A percentile compares a stretch with the other conserved stretches of the same genome.
These are phyloP conservation scores for Blastobotrys aristatus DNA, from an alignment of 1,139 yeast species.

Conservation along the genomic window DNA sequence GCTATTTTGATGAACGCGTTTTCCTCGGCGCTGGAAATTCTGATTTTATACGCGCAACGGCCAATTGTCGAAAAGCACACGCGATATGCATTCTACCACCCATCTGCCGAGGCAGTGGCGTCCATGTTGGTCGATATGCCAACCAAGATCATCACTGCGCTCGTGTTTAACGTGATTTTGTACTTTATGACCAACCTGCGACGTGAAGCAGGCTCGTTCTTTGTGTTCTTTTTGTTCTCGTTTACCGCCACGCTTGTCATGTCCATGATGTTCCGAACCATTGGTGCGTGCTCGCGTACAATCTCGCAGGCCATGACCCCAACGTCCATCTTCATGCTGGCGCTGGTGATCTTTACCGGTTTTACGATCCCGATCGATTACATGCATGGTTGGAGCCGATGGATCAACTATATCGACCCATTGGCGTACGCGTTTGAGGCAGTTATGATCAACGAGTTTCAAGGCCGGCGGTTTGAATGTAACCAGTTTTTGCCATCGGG, in stretches of 20 bases:
- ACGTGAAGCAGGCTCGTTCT: constrained; percentile 63
- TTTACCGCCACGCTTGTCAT: constrained; percentile 53
- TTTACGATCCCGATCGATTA: constrained; percentile 63
- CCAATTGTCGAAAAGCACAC: constrained; percentile 77
- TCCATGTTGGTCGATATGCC: constrained; percentile 67
- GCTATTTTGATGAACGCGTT: constrained; percentile 75
- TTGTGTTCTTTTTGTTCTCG: constrained; percentile 55
- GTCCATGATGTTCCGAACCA: constrained; percentile 67
- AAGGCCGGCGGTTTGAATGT: constrained; percentile 43
- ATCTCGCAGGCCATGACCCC: constrained; percentile 70
- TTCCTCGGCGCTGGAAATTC: constrained; percentile 66
- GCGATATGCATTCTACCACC: constrained; percentile 68
- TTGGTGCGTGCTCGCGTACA: constrained; percentile 60
- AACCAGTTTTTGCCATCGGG: constrained; percentile 49
- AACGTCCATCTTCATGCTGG: constrained; percentile 57
- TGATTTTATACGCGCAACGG: constrained; percentile 66
- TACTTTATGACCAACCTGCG: constrained; percentile 68
- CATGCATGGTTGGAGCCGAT: constrained; percentile 74
- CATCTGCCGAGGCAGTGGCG: constrained; percentile 72
- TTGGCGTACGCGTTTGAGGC: constrained; percentile 65
- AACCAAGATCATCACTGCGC: constrained; percentile 48
- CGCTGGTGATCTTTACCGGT: constrained; percentile 67
- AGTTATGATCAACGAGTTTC: constrained; percentile 59
- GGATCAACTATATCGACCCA: constrained; percentile 74
- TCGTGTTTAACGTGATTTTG: constrained; percentile 55